Conservation (phyloP, 2,329 filamentous ascomycete genomes). For the Scorias spongiosa region DNA sequence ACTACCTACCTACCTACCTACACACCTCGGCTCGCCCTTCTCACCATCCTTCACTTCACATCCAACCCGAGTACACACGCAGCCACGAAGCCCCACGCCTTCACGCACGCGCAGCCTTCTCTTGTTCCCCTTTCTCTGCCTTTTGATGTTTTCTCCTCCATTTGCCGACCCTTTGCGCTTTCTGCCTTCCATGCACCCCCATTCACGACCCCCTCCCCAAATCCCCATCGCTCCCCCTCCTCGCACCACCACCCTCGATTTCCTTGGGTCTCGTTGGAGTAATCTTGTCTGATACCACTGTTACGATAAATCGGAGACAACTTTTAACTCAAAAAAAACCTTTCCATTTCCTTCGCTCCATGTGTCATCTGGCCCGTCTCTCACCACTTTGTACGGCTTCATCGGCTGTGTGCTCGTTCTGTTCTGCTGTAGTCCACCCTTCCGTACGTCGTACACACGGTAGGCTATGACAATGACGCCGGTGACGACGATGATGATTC, state of each 20-base stretch:
- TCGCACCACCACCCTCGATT: no score
- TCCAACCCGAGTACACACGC: no score
- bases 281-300: constrained; percentile 1
- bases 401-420: neutral
- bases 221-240: no score
- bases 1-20: no score
- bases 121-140: neutral
- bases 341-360: neutral
- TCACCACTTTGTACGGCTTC: constrained; percentile 1
- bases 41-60: no score
- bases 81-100: neutral
- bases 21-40: no score
- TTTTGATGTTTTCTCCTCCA: neutral
- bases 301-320: neutral
- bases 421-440: no score
- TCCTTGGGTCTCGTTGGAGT: neutral
- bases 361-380: no score
- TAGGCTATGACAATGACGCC: no score
- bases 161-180: neutral
- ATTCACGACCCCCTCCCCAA: no score
- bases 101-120: neutral
- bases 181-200: neutral
- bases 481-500: no score
- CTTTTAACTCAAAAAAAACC: constrained; percentile 1
- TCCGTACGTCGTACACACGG: no score